Percentiles rank a stretch among this genome's conserved stretches.
Conservation (phyloP, 1,284 basidiomycete genomes). For the Cryptococcus hybrid region DNA sequence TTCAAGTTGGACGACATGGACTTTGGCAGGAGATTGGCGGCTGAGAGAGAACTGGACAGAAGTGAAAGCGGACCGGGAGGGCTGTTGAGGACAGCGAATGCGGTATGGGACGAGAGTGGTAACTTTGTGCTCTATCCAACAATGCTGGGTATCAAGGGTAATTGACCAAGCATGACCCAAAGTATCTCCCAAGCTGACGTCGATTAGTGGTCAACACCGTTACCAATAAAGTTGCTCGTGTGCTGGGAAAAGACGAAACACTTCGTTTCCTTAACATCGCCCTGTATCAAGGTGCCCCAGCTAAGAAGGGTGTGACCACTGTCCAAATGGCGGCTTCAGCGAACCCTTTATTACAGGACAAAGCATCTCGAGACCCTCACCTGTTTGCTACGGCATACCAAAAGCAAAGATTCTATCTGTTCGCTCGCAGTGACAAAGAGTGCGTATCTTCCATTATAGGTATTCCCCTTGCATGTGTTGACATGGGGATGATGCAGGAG, state of each 20-base stretch:
- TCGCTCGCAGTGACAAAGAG: slow-evolving; percentile 89
- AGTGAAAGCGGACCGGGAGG: slow-evolving; percentile 43
- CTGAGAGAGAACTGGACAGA: slow-evolving; percentile 82
- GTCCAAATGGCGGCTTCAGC: slow-evolving; percentile 91
- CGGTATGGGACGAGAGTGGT: slow-evolving; percentile 95
- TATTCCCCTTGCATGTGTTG: neutral
- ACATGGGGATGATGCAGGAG: slow-evolving; percentile 57
- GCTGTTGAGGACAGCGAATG: slow-evolving; percentile 67
- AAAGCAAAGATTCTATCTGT: slow-evolving; percentile 93
- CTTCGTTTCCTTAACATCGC: slow-evolving; percentile 85
- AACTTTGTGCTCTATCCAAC: slow-evolving; percentile 92
- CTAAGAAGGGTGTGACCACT: slow-evolving; percentile 80
- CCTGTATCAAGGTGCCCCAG: slow-evolving; percentile 89
- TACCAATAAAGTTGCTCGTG: slow-evolving; percentile 85
- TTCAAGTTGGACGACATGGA: slow-evolving; percentile 99
- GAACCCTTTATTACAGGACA: slow-evolving; percentile 88
- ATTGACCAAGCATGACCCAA: slow-evolving; percentile 18
- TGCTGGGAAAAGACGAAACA: slow-evolving; percentile 93
- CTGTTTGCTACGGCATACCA: slow-evolving; percentile 93
- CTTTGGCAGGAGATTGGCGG: slow-evolving; percentile 90
- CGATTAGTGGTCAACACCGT: slow-evolving; percentile 83
- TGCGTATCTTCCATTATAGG: slow-evolving; percentile 50
- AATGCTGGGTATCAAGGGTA: slow-evolving; percentile 92
- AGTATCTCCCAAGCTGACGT: neutral
- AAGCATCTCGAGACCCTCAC: slow-evolving; percentile 80